Evolutionary conservation across 345 rosid species (phyloP), one percentile per base, ranked within the genome.

Genomic region (Salix caprea): DNA sequence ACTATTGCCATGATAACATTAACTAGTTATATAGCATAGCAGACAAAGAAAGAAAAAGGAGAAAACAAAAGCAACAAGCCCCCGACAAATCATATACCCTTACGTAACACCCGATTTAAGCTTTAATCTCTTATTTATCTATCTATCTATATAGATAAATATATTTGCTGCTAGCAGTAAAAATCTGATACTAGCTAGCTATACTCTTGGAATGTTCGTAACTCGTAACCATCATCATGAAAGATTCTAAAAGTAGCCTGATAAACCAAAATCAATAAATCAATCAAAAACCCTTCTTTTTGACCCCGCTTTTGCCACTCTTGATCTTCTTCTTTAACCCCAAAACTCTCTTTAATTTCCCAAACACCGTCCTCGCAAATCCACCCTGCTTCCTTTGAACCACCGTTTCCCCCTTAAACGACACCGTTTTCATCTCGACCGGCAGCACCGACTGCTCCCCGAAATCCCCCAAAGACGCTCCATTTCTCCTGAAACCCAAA

Each of bases 391-490:
- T 72, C 74, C 67, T 58, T 36, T 68, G 36, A 28, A 6, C 54
- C 16, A 32, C 28, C 13, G 12, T 69, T 16, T 12, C 48, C 2
- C 28, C 3, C 18, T 54, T 60, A 8, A 30, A 12, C 73, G 79
- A 19, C 64, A 10, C 2, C 75, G 65, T 71, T 39, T 52, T 44
- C 71, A 5, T 74, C 74, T 67, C 83, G 64, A 16, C 61, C 39
- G 64, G 64, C 28, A 9, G 28, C 28, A 68, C 74, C 42, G 74
- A 13, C 58, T 70, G 77, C 69, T 70, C 79, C 30, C 34, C 65
- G 34, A 82, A 70, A 73, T 24, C 61, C 65, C 74, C 89, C 61
- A 85, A 6, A 8, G 85, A 24, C 37, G 87, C 86, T 9, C 88
- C 90, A 11, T 14, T 62, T 32, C 24, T 46, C 2, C 24, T 6